Evolutionary conservation across 495 filamentous ascomycete species (phyloP), one percentile per base, ranked within the genome.

Genomic region (Penicillium angulare): DNA sequence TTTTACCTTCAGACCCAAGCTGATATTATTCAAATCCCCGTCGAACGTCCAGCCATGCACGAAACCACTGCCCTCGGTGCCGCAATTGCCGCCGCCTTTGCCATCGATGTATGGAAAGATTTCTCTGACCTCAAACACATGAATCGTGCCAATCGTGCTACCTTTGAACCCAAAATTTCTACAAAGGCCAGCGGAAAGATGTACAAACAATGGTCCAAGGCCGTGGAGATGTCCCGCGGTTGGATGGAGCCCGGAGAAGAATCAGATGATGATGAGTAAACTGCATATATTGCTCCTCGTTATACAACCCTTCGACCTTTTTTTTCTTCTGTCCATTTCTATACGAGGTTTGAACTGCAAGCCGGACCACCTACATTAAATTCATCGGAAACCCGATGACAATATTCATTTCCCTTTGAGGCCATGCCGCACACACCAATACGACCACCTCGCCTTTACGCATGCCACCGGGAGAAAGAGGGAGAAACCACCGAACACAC

Each of bases 11-110:
- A 87, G 80, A 91, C 89, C 3, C 92, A 97, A 79, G 87, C 92
- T 47, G 86, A 96, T 69, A 82, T 97, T 42, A 90, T 89, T 59
- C 83, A 85, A 59, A 95, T 97, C 59, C 87, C 85, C 23, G 86
- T 96, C 47, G 86, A 95, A 65, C 82, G 92, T 8, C 92, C 92
- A 1, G 79, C 81, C 26, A 96, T 97, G 92, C 86, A 89, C 48
- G 92, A 97, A 73, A 96, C 91, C 1, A 97, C 92, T 12, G 87
- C 92, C 10, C 82, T 96, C 1, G 92, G 92, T 21, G 89, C 92
- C n/a, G 92, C 92, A 21, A 93, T 97, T 53, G 92, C 91, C 9
- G 92, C 92, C 46, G 92, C 91, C 20, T 87, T 96, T 52, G 92
- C 91, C 13, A 84, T 87, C 13, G 84, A 80, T 43, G 80, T 93